phyloP scores from a whole-genome alignment of 208 protist genomes.

The Entamoeba histolytica region DNA sequence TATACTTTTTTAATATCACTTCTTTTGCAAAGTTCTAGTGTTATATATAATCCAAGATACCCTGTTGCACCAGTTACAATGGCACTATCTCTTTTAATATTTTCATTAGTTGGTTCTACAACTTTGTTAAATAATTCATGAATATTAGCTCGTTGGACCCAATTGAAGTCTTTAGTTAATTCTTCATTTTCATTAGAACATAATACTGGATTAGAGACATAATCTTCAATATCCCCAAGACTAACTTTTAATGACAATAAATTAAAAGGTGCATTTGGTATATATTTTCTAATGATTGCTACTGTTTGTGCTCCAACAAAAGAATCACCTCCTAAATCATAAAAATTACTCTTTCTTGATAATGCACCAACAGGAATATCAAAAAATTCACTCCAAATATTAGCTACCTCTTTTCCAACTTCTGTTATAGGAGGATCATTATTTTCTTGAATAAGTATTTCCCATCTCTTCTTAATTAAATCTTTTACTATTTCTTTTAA shows the following conservation, averaged over 20 bases:
- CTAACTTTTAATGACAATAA: not conserved
- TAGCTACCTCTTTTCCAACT: not conserved
- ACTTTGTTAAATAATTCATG: not conserved
- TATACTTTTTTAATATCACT: not conserved
- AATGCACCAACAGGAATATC: not conserved
- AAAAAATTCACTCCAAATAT: not conserved
- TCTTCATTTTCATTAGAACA: not conserved
- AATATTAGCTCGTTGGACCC: not conserved
- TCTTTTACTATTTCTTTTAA: not conserved
- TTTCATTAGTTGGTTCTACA: not conserved
- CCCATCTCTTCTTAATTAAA: not conserved
- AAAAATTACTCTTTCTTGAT: not conserved
- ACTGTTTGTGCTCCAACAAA: not conserved
- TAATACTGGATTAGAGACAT: not conserved
- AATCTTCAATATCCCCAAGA: not conserved
- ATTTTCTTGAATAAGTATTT: not conserved
- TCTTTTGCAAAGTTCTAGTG: not conserved
- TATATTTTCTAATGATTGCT: not conserved
- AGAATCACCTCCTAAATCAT: not conserved
- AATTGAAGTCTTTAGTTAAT: not conserved
- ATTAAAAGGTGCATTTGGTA: not conserved
- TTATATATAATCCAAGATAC: not conserved
- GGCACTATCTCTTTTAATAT: not conserved
- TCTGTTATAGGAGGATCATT: not conserved
- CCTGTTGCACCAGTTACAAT: not conserved